phyloP scores from a whole-genome alignment of 805 yeast species.

The Wickerhamiella kazuoi region DNA sequence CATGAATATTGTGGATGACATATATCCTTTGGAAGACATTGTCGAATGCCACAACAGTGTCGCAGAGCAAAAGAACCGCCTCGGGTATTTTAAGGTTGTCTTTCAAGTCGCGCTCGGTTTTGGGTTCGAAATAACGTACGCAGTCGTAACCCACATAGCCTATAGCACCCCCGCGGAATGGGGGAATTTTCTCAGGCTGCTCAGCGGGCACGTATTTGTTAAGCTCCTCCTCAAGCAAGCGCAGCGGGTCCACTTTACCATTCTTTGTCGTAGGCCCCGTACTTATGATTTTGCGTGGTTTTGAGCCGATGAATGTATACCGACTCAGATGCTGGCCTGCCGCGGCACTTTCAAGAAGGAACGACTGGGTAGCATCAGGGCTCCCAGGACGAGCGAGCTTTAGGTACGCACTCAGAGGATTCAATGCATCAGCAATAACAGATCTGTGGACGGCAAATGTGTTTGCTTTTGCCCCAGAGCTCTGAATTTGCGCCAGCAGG shows the following conservation, averaged over 20 bases:
- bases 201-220: constrained; percentile 45
- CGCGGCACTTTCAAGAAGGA: constrained; percentile 73
- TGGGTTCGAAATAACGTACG: constrained; percentile 91
- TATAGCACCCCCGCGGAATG: constrained; percentile 84
- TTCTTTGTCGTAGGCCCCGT: constrained; percentile 56
- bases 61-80: constrained; percentile 79
- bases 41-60: constrained; percentile 79
- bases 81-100: constrained; percentile 82
- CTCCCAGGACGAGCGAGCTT: constrained; percentile 52
- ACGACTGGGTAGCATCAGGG: constrained; percentile 40
- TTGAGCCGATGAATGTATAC: constrained; percentile 77
- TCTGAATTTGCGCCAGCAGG: constrained; percentile 19
- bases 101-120: constrained; percentile 51
- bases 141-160: constrained; percentile 96
- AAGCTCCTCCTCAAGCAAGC: constrained; percentile 58
- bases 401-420: constrained; percentile 82
- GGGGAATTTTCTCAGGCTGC: constrained; percentile 60
- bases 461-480: constrained; percentile 29
- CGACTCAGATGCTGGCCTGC: constrained; percentile 82
- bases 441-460: constrained; percentile 67
- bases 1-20: constrained; percentile 60
- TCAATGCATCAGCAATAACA: constrained; percentile 57
- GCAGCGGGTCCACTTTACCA: constrained; percentile 61
- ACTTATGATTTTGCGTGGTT: constrained; percentile 63
- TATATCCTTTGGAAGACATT: constrained; percentile 88